A percentile compares a stretch with the other conserved stretches of the same genome.
Evolutionary conservation across 345 rosid species (phyloP).

Genomic region (Arabis hirsuta): DNA sequence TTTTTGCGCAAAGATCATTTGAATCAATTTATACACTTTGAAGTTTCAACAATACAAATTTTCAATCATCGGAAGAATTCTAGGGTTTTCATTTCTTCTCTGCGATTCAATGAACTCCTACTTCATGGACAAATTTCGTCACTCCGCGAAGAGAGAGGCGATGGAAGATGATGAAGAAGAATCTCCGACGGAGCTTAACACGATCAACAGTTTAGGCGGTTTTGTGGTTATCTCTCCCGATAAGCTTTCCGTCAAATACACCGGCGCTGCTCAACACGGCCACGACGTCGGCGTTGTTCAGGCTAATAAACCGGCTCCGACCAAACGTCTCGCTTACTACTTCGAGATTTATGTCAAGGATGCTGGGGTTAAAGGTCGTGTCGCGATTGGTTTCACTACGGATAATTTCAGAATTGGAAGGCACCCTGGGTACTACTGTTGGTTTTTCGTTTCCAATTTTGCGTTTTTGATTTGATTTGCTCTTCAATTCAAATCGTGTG

Average conservation of each 20-base stretch:
- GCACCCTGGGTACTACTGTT: conserved; percentile 61
- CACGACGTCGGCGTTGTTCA: conserved; percentile 88
- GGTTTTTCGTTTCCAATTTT: background rate
- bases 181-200: conserved; percentile 81
- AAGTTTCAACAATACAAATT: background rate
- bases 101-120: conserved; percentile 44
- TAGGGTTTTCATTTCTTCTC: conserved; percentile 27
- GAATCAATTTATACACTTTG: too few species aligned
- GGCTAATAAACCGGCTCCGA: conserved; percentile 77
- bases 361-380: conserved; percentile 71
- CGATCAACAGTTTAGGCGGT: conserved; percentile 78
- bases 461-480: background rate
- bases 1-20: too few species aligned
- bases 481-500: background rate
- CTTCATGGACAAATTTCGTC: conserved; percentile 53
- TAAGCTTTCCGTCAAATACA: conserved; percentile 74
- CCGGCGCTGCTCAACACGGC: conserved; percentile 59
- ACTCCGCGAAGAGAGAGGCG: conserved; percentile 38
- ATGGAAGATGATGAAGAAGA: conserved; percentile 62
- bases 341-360: conserved; percentile 85
- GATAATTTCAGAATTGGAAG: conserved; percentile 73
- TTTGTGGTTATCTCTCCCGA: conserved; percentile 70
- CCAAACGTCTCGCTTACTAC: conserved; percentile 66
- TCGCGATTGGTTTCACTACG: conserved; percentile 78
- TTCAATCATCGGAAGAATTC: background rate